These are phyloP conservation scores for Suillus ampliporus DNA, from an alignment of 768 basidiomycete species.

Conservation along the genomic window DNA sequence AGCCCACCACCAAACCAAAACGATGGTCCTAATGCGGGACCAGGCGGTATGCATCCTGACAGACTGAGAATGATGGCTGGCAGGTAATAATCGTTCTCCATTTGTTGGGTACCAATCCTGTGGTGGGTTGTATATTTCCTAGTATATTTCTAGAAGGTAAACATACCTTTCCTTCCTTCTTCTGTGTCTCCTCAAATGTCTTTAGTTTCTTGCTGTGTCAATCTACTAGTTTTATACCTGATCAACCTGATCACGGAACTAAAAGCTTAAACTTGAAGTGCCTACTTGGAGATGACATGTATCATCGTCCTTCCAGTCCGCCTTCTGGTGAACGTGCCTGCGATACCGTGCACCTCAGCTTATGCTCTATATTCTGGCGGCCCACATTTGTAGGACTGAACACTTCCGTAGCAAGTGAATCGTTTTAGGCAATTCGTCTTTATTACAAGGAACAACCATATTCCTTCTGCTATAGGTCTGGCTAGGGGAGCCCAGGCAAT, in stretches of 20 bases:
- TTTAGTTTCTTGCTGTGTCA: background rate
- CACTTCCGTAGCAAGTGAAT: background rate
- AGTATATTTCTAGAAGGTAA: constrained; percentile 5
- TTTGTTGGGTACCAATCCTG: background rate
- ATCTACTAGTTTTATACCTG: background rate
- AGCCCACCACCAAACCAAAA: constrained; percentile 45
- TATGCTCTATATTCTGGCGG: too few relatives aligned
- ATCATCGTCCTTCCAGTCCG: background rate
- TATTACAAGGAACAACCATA: too few relatives aligned
- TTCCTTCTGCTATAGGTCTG: too few relatives aligned
- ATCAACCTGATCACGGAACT: background rate
- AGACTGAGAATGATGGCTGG: constrained; percentile 78
- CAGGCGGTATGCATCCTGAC: constrained; percentile 85
- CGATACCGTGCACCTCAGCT: too few relatives aligned
- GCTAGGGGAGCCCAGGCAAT: too few relatives aligned
- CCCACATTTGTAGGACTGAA: too few relatives aligned
- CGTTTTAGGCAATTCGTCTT: too few relatives aligned
- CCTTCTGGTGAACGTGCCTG: background rate
- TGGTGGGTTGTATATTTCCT: constrained; percentile 1
- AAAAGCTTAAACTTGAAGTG: background rate
- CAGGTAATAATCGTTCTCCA: constrained; percentile 24
- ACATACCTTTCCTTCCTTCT: background rate
- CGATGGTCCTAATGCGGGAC: constrained; percentile 42
- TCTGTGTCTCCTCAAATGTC: background rate
- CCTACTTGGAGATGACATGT: background rate